These are phyloP conservation scores for Trematosphaeria pertusa DNA, from an alignment of 2,329 filamentous ascomycete species.

Conservation along the genomic window DNA sequence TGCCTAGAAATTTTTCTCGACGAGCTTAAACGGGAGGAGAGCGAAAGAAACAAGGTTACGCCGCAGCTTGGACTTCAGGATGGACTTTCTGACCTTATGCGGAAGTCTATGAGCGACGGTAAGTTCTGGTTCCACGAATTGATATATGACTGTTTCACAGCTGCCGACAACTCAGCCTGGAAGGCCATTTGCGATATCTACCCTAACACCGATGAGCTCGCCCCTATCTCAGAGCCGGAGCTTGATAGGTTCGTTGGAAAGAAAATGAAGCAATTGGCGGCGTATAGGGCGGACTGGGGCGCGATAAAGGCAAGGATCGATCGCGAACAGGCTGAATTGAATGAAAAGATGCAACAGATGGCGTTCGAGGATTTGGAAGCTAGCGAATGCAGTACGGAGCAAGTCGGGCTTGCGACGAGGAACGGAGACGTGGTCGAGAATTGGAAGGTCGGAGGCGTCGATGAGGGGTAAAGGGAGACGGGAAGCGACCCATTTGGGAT, in stretches of 20 bases:
- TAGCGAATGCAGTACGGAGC: too few relatives aligned
- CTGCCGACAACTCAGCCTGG: neutral
- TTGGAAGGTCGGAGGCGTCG: too few relatives aligned
- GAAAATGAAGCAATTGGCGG: neutral
- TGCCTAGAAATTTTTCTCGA: neutral
- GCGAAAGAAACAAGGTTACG: neutral
- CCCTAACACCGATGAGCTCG: neutral
- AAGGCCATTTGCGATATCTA: neutral
- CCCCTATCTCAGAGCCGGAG: neutral
- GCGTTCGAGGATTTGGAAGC: too few relatives aligned
- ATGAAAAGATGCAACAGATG: too few relatives aligned
- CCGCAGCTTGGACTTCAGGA: too few relatives aligned
- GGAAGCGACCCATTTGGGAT: too few relatives aligned
- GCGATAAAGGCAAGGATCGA: neutral
- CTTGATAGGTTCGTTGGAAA: neutral
- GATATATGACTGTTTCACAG: conserved; percentile 2
- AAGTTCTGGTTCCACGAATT: conserved; percentile 10
- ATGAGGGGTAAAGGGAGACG: too few relatives aligned
- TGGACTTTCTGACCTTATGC: conserved; percentile 2
- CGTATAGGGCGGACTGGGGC: neutral
- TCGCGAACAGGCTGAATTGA: neutral
- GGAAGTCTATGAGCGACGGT: conserved; percentile 1
- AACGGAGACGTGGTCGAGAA: too few relatives aligned
- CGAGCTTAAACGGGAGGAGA: neutral
- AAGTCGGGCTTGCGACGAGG: too few relatives aligned